A percentile compares a stretch with the other conserved stretches of the same genome.
phyloP scores from a whole-genome alignment of 306 rosid genomes.

The Ochetophila trinervis region DNA sequence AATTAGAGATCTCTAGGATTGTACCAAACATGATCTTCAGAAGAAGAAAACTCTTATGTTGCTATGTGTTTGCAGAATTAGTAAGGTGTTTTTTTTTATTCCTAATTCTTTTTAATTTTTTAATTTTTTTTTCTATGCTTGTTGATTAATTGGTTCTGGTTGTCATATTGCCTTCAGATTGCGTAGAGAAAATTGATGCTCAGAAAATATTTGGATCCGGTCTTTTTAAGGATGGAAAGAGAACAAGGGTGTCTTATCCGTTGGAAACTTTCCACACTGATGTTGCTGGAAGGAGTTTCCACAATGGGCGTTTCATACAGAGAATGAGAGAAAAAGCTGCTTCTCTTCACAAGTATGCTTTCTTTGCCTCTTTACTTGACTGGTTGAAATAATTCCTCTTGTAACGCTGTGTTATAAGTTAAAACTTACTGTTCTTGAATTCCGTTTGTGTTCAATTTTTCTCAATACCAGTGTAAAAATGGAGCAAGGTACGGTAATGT shows the following conservation, averaged over 20 bases:
- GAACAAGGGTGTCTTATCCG: constrained; percentile 47
- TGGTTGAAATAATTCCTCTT: too few relatives aligned
- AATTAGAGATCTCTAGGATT: background rate
- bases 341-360: constrained; percentile 45
- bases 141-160: background rate
- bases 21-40: too few relatives aligned
- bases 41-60: too few relatives aligned
- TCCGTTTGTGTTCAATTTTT: background rate
- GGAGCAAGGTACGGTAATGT: constrained; percentile 61
- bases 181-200: constrained; percentile 63
- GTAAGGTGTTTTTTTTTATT: too few relatives aligned
- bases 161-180: constrained; percentile 38
- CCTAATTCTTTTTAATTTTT: too few relatives aligned
- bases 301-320: constrained; percentile 67
- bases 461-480: constrained; percentile 40
- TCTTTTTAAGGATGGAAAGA: constrained; percentile 59
- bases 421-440: background rate
- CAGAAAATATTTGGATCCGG: constrained; percentile 60
- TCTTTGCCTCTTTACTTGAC: background rate
- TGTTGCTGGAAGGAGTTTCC: constrained; percentile 72
- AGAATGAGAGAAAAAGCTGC: constrained; percentile 65
- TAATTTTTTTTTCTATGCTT: background rate
- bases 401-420: background rate
- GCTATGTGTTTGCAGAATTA: too few relatives aligned
- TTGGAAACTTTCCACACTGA: constrained; percentile 47